These are phyloP conservation scores for Fusarium burgessii DNA, from an alignment of 2,329 filamentous ascomycete species.

Conservation along the genomic window DNA sequence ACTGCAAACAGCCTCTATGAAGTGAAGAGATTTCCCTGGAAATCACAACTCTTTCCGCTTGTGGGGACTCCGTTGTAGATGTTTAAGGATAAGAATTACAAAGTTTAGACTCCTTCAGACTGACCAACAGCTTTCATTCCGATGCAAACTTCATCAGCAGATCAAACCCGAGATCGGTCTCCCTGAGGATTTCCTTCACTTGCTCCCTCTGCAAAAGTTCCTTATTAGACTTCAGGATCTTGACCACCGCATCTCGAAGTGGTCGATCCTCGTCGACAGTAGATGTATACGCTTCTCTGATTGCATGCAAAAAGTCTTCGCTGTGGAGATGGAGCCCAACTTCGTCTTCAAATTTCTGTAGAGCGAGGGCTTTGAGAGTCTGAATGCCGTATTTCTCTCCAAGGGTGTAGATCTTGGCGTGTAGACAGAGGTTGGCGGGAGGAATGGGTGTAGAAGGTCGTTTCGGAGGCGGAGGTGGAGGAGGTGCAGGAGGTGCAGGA, in stretches of 20 bases:
- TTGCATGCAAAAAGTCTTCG: neutral
- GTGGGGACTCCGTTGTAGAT: too few relatives aligned
- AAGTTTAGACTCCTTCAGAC: too few relatives aligned
- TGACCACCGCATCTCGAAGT: rapidly evolving
- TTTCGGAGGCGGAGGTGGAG: neutral
- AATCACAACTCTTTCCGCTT: too few relatives aligned
- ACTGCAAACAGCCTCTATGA: rapidly evolving
- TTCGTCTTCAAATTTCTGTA: rapidly evolving
- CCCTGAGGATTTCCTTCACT: neutral
- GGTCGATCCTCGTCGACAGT: neutral
- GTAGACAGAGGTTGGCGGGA: rapidly evolving
- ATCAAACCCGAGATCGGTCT: rapidly evolving
- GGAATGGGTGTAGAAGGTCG: rapidly evolving
- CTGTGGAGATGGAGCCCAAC: rapidly evolving
- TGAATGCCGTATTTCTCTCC: neutral
- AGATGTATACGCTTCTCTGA: neutral
- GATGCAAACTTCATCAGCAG: rapidly evolving
- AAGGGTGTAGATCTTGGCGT: neutral
- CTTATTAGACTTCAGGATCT: neutral
- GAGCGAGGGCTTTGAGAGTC: rapidly evolving
- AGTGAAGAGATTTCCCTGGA: neutral
- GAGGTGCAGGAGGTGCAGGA: too few relatives aligned
- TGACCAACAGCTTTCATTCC: neutral
- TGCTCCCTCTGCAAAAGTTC: rapidly evolving
- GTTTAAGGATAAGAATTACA: too few relatives aligned